Evolutionary conservation across 225 moss, liverwort and hornwort species (phyloP), one percentile per base, ranked within the genome.

Genomic region (Marchantia paleacea): DNA sequence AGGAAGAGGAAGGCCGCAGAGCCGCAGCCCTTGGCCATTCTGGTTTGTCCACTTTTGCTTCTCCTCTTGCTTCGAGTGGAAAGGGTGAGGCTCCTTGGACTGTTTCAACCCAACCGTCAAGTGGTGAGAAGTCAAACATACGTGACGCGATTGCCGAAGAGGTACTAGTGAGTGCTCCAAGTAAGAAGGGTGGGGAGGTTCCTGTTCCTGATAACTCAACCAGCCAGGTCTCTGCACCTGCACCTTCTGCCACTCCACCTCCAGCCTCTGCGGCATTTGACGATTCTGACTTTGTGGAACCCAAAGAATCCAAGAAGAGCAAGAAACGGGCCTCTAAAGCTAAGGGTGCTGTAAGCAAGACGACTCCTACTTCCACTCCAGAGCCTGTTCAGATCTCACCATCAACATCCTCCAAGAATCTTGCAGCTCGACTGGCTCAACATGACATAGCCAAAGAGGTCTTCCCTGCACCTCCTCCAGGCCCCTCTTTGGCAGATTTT

Each of bases 261-360:
- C 86, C 85, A 77, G 78, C 77, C 81, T 26, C 77, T 54, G 49
- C 84, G 69, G 85, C 61, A 54, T 89, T 92, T 22, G 95, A 95
- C 48, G 95, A 97, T 71, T 86, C 89, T 65, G 97, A 97, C 78
- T 95, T 97, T 89, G 90, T 95, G 75, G 97, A 97, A 70, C 92
- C 97, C 26, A 97, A 91, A 83, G 97, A 97, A 79, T 88, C 93
- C 18, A 97, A 95, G 91, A 97, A 95, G 91, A 95, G 80, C 79
- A 97, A 95, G 87, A 97, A 95, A 75, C 91, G 97, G 72, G 93
- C 93, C 29, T 93, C 93, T 78, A 97, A 95, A 89, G 92, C 89
- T 29, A 97, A 95, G 88, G 88, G 88, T 81, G 78, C 92, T 70
- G 67, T 86, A 54, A 87, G 83, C 50, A 95, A 91, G 79, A 80